Conservation (phyloP, 306 rosid genomes). For the Amphicarpaea edgeworthii region DNA sequence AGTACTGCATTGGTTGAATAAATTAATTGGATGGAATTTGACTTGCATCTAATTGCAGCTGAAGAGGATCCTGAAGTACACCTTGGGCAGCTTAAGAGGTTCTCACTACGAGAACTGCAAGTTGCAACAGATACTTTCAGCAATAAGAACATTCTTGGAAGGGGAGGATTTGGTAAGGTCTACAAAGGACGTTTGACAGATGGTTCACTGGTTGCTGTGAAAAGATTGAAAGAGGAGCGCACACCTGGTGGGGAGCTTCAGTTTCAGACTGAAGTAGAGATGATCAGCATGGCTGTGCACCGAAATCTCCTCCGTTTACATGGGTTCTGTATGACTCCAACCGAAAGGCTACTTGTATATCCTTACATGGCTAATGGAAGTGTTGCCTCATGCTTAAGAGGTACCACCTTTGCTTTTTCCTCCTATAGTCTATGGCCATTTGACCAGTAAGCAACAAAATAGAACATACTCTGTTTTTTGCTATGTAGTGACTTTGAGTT, state of each 20-base stretch:
- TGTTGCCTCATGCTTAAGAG: conserved; percentile 98
- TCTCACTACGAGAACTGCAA: conserved; percentile 91
- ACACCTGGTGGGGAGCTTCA: conserved; percentile 99
- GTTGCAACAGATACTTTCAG: conserved; percentile 97
- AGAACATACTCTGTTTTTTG: not conserved
- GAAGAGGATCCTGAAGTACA: conserved; percentile 99
- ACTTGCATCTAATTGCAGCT: conserved; percentile 59
- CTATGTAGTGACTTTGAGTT: not conserved
- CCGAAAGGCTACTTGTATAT: conserved; percentile 95
- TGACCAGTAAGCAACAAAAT: not conserved
- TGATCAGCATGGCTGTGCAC: conserved; percentile 99
- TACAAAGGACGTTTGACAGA: conserved; percentile 97
- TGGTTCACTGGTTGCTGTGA: conserved; percentile 92
- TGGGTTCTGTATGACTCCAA: conserved; percentile 99
- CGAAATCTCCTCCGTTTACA: conserved; percentile 94
- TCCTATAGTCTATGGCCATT: not conserved
- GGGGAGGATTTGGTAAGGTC: conserved; percentile 98
- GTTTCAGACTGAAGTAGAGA: conserved; percentile 99
- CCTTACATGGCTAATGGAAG: conserved; percentile 99
- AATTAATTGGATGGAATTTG: conserved; percentile 6
- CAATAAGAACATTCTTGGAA: conserved; percentile 93
- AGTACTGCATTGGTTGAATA: not conserved
- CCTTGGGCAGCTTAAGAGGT: conserved; percentile 98
- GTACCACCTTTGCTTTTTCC: conserved; percentile 46
- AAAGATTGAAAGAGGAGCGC: conserved; percentile 95